These are phyloP conservation scores for Neofusicoccum laricinum DNA, from an alignment of 2,329 filamentous ascomycete genomes.

Conservation along the genomic window DNA sequence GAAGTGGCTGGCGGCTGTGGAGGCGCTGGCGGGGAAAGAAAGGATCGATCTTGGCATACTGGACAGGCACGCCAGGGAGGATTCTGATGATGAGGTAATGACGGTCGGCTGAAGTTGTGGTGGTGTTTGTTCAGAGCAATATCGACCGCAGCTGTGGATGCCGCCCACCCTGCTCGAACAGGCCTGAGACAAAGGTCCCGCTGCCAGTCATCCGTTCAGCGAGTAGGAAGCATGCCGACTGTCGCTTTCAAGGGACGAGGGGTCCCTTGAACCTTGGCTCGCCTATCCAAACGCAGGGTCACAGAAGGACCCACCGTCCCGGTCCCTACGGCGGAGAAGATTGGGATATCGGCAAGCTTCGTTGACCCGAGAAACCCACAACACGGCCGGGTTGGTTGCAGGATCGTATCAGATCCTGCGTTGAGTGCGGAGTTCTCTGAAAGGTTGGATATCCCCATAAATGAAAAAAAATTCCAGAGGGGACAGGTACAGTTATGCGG, in stretches of 20 bases:
- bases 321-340: too few species aligned
- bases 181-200: neutral
- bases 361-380: too few species aligned
- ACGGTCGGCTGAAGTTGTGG: neutral
- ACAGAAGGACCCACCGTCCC: too few species aligned
- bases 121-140: neutral
- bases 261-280: too few species aligned
- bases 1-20: constrained; percentile 56
- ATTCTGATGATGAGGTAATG: neutral
- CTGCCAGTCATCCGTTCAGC: neutral
- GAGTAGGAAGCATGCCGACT: neutral
- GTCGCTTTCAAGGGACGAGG: neutral
- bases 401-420: too few species aligned
- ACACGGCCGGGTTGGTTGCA: too few species aligned
- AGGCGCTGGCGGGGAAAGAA: constrained; percentile 42
- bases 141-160: neutral
- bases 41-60: constrained; percentile 29
- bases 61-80: constrained; percentile 2
- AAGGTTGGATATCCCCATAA: too few species aligned
- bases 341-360: too few species aligned
- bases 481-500: too few species aligned
- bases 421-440: too few species aligned
- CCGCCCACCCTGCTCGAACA: neutral
- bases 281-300: too few species aligned
- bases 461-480: too few species aligned